These are phyloP conservation scores for Galium porrigens DNA, from an alignment of 305 asterid genomes.

Conservation along the genomic window DNA sequence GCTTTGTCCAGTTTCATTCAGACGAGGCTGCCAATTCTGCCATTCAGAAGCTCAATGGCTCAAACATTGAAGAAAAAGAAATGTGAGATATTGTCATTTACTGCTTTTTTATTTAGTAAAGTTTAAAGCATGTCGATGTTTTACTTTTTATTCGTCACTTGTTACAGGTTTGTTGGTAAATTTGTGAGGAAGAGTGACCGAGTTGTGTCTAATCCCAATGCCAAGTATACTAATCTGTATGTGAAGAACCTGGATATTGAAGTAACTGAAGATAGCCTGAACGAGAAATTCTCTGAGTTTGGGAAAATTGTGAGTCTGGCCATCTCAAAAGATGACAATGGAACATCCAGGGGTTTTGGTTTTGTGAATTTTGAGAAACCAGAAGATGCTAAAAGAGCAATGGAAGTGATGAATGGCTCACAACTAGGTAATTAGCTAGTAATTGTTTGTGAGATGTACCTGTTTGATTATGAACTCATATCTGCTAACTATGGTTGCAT, in stretches of 20 bases:
- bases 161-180: slow-evolving; percentile 54
- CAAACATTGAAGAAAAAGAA: slow-evolving; percentile 42
- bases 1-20: slow-evolving; percentile 74
- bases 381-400: slow-evolving; percentile 60
- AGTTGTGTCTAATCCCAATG: slow-evolving; percentile 33
- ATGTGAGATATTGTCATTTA: slow-evolving; percentile 25
- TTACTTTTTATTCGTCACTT: slow-evolving; percentile 8
- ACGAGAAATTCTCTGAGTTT: slow-evolving; percentile 50
- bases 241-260: slow-evolving; percentile 61
- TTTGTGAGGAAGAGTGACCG: slow-evolving; percentile 62
- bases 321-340: slow-evolving; percentile 51
- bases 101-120: background rate
- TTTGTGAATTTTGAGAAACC: slow-evolving; percentile 72
- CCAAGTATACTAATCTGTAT: slow-evolving; percentile 57
- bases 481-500: slow-evolving; percentile 12
- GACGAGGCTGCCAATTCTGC: slow-evolving; percentile 56
- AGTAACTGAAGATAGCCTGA: slow-evolving; percentile 44
- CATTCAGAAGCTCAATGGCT: slow-evolving; percentile 63
- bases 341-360: slow-evolving; percentile 74
- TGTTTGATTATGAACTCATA: slow-evolving; percentile 8
- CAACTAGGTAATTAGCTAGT: slow-evolving; percentile 48
- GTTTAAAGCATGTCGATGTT: background rate
- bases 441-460: background rate
- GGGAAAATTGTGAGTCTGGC: slow-evolving; percentile 56
- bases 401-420: slow-evolving; percentile 55